Evolutionary conservation across 78 protist species (phyloP).

Genomic region (Thecamonas trahens): DNA sequence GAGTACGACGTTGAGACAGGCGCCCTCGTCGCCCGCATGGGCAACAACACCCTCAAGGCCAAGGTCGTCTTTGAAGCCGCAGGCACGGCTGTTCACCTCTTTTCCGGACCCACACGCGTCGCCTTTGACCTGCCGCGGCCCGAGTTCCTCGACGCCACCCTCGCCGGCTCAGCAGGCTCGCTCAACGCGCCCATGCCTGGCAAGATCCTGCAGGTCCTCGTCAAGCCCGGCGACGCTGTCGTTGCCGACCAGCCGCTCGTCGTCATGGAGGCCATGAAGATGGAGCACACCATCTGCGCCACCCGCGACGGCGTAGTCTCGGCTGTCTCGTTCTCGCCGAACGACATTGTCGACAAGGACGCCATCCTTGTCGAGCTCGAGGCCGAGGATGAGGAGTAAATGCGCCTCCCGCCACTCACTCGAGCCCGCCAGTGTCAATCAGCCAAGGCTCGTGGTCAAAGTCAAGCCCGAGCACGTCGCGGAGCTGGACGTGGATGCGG

Average conservation of each 20-base stretch:
- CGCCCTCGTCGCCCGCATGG: background rate
- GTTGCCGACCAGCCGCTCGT: slow-evolving; percentile 39
- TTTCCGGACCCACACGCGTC: background rate
- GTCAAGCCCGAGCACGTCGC: too few species aligned
- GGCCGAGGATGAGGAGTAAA: too few species aligned
- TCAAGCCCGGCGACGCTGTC: slow-evolving; percentile 41
- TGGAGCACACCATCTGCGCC: too few species aligned
- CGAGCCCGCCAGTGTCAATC: too few species aligned
- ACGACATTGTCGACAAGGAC: too few species aligned
- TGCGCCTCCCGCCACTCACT: too few species aligned
- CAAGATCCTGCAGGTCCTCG: slow-evolving; percentile 37
- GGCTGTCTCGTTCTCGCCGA: too few species aligned
- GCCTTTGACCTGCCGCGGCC: background rate
- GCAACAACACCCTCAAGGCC: background rate
- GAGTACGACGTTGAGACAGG: background rate
- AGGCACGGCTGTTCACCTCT: background rate
- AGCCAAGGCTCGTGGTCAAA: too few species aligned
- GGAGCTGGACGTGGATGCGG: too few species aligned
- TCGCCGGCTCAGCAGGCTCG: slow-evolving; percentile 19
- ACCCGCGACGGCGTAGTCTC: too few species aligned
- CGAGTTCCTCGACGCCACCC: background rate
- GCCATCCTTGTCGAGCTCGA: too few species aligned
- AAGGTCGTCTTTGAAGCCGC: background rate
- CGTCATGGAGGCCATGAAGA: slow-evolving; percentile 79
- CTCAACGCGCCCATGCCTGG: slow-evolving; percentile 62